Evolutionary conservation across 192 early-diverging fungal genomes (phyloP), one percentile per base, ranked within the genome.

Genomic region (Rhizophagus clarus): DNA sequence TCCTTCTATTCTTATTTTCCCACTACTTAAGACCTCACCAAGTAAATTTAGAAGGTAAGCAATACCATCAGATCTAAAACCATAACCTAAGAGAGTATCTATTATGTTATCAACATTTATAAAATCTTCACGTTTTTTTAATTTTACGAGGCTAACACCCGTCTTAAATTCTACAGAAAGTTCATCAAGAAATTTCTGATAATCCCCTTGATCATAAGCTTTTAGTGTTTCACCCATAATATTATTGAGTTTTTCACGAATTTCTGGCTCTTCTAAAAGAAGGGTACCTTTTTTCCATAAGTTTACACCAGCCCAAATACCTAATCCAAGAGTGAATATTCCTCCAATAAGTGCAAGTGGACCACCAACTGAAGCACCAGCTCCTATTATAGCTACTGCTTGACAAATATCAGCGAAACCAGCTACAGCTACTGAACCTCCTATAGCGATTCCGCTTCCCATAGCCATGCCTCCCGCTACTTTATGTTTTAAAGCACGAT

Each of bases 11-110:
- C 6, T 61, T 22, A 61, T 26, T 61, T 61, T 61, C 6, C 61
- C 61, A 61, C 61, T 61, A 61, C 61, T 61, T 61, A 61, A 61
- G 5, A 61, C 61, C 15, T 61, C 61, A 24, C 61, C 61, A 61
- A 61, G 17, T 20, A 61, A 61, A 61, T 22, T 61, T 7, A 61
- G 15, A 14, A 61, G 61, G 5, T 61, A 61, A 1, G 61, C 61
- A 24, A 61, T 61, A 61, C 61, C 61, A 61, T 61, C 61, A 6
- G 61, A 61, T 61, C 61, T 14, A 26, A 61, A 61, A 26, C 61
- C 61, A 61, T 61, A 26, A 7, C n/a, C 5, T 61, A 61, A 2
- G 15, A 61, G 61, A 14, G 61, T 61, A 7, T 47, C 45, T 12
- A 47, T 12, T 2, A 47, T 47, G 1, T 47, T 4, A 7, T 47